Evolutionary conservation across 164 flowering plant genomes (phyloP), one percentile per base, ranked within the genome.

Genomic region (Piper longum): DNA sequence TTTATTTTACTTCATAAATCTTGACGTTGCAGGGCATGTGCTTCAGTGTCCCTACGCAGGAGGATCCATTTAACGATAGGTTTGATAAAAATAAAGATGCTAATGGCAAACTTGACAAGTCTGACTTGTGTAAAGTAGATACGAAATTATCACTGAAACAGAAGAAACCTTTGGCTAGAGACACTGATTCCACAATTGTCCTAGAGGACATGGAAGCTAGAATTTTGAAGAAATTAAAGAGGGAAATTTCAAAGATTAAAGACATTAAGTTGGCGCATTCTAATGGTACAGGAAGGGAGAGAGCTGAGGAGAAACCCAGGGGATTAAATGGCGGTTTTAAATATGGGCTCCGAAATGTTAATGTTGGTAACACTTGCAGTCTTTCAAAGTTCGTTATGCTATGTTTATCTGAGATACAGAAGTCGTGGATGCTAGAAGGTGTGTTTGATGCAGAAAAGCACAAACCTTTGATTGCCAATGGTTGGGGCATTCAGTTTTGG

Each of bases 401-500:
- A 67, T 90, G 99, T 78, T 79, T 93, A 84, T 83, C 79, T 51
- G 62, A 85, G 5, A 83, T 93, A 70, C 88, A 85, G 66, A 70
- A 74, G 66, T 73, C 81, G 19, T 62, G 88, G 72, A 67, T 63
- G 41, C 54, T 64, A 62, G 82, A 73, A 54, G 75, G 71, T 57
- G 62, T 56, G 43, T 68, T 70, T 11, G 72, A 43, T 56, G 57
- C 14, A 43, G 72, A 71, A 5, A 71, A 60, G 61, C 74, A 75
- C 9, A 76, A 70, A 61, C 79, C 85, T 60, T 74, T 88, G 58
- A 76, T 84, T 72, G 72, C 68, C 41, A 71, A 74, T 55, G 6
- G 64, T 8, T 93, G 99, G 99, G 97, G 99, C 63, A 18, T 81
- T 78, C 88, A 88, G 68, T 87, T 87, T 51, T 93, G 86, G 89